Conservation (phyloP, 768 basidiomycete genomes). For the Lactarius akahatsu region DNA sequence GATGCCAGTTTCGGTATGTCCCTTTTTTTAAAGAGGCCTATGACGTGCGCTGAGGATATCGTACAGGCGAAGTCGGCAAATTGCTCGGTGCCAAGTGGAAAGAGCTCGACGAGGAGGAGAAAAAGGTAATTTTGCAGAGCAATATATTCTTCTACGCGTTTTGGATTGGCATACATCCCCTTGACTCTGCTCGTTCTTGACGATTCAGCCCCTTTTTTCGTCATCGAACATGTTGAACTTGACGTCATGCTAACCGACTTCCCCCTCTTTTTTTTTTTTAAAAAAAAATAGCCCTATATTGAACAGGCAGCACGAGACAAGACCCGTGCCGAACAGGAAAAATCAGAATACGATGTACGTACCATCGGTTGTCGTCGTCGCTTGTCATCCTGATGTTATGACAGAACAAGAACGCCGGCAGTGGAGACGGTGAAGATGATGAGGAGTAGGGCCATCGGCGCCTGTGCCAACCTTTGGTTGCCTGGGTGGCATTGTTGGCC, state of each 20-base stretch:
- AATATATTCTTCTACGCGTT: not conserved
- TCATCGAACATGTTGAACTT: conserved; percentile 5
- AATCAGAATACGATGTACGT: conserved; percentile 48
- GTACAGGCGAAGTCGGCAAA: conserved; percentile 86
- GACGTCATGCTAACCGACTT: conserved; percentile 12
- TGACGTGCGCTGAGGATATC: conserved; percentile 22
- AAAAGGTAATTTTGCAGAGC: conserved; percentile 58
- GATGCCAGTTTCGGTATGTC: conserved; percentile 84
- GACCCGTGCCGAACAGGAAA: conserved; percentile 80
- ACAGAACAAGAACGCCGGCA: conserved; percentile 42
- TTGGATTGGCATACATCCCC: conserved; percentile 12
- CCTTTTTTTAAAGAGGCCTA: conserved; percentile 11
- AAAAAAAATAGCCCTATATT: conserved; percentile 67
- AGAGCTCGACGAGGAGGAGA: conserved; percentile 87
- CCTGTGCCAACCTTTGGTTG: conserved; percentile 6
- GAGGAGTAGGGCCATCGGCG: conserved; percentile 37
- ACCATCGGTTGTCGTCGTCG: not conserved
- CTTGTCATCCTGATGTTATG: not conserved
- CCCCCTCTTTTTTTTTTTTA: not conserved
- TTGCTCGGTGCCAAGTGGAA: conserved; percentile 97
- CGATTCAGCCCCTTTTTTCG: not conserved
- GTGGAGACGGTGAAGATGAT: conserved; percentile 47
- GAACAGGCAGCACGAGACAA: conserved; percentile 89
- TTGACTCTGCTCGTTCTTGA: conserved; percentile 1
- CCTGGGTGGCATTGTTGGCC: conserved; percentile 3